phyloP scores from a whole-genome alignment of 108 stramenopile genomes.

The Nannochloropsis oceanica region DNA sequence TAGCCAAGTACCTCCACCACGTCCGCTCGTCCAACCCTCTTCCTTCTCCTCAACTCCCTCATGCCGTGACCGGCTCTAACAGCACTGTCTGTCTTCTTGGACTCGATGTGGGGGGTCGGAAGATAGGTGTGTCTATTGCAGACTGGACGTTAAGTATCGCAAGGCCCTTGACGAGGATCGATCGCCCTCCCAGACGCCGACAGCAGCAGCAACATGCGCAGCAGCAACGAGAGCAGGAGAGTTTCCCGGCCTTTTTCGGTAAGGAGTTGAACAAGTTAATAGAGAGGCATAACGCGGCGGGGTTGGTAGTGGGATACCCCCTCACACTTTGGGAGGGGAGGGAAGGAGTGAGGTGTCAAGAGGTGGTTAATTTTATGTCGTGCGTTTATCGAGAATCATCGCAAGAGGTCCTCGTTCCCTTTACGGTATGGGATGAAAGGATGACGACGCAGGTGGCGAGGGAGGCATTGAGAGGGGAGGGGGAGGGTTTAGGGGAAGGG shows the following conservation, averaged over 20 bases:
- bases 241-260: not conserved
- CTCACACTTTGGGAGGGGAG: not conserved
- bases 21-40: no score
- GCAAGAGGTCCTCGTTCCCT: not conserved
- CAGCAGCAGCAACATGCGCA: not conserved
- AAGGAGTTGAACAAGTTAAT: not conserved
- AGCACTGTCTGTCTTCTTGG: not conserved
- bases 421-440: not conserved
- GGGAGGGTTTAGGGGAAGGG: not conserved
- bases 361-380: not conserved
- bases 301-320: not conserved
- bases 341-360: not conserved
- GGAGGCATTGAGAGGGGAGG: not conserved
- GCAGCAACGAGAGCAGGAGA: not conserved
- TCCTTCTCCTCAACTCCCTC: no score
- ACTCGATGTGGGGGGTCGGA: not conserved
- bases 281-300: not conserved
- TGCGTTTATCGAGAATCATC: not conserved
- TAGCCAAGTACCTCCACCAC: not conserved
- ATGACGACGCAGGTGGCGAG: not conserved
- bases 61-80: not conserved
- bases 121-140: not conserved
- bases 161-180: not conserved
- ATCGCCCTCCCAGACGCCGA: not conserved
- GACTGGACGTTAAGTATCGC: not conserved